A percentile compares a stretch with the other conserved stretches of the same genome.
Evolutionary conservation across 306 rosid genomes (phyloP).

Genomic region (Dryas drummondii): DNA sequence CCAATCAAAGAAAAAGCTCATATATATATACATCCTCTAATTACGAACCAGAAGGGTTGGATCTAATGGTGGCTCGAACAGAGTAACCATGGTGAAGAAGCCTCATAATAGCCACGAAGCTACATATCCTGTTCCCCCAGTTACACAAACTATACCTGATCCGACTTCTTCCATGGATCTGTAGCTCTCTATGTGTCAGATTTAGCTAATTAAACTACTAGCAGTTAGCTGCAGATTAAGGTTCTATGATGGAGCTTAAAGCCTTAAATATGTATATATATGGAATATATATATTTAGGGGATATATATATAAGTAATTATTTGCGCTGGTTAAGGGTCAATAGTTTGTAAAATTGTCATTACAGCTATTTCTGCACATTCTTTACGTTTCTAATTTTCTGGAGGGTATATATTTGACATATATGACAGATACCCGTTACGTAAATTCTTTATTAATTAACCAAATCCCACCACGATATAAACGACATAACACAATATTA

Average conservation of each 20-base stretch:
- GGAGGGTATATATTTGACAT: constrained; percentile 2
- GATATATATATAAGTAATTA: neutral
- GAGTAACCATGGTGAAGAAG: constrained; percentile 57
- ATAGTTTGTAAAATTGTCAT: constrained; percentile 10
- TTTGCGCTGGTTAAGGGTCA: constrained; percentile 11
- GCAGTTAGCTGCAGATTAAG: neutral
- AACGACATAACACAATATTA: neutral
- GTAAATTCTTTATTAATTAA: neutral
- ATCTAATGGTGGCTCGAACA: constrained; percentile 52
- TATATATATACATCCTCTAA: too few species aligned
- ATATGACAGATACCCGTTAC: neutral
- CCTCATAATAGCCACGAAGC: constrained; percentile 60
- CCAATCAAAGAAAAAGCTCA: too few species aligned
- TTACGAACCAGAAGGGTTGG: constrained; percentile 24
- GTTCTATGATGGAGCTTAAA: neutral
- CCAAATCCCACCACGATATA: neutral
- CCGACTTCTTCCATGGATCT: constrained; percentile 31
- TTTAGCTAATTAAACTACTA: neutral
- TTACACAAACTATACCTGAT: constrained; percentile 58
- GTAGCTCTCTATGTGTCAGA: neutral
- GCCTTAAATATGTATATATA: neutral
- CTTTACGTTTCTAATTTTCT: constrained; percentile 3
- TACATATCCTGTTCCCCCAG: constrained; percentile 59
- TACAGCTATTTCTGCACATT: constrained; percentile 12
- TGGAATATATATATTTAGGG: neutral